phyloP scores from a whole-genome alignment of 768 basidiomycete species.

The Kwoniella europaea region DNA sequence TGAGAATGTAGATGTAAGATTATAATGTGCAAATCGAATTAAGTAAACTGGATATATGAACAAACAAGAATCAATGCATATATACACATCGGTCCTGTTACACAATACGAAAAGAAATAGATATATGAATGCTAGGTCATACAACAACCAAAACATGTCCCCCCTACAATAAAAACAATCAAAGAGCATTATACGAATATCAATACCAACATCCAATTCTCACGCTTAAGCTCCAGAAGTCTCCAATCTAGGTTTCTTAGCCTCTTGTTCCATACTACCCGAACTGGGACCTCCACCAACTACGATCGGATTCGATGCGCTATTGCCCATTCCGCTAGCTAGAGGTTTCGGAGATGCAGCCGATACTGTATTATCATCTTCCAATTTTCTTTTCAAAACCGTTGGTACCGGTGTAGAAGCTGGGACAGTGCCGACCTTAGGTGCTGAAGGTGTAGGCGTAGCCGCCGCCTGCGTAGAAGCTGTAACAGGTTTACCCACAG shows the following conservation, averaged over 20 bases:
- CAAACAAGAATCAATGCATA: neutral
- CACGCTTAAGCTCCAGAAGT: slow-evolving; percentile 15
- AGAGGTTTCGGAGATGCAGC: neutral
- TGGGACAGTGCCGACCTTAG: neutral
- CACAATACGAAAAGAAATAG: neutral
- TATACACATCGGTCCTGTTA: no score
- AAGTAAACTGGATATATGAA: neutral
- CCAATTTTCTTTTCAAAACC: slow-evolving; percentile 19
- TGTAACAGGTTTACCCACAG: neutral
- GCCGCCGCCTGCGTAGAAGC: neutral
- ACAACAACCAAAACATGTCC: slow-evolving; percentile 5
- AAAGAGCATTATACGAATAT: neutral
- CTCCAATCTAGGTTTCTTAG: slow-evolving; percentile 42
- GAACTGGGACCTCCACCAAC: neutral
- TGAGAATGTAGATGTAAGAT: neutral
- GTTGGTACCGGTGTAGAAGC: slow-evolving; percentile 15
- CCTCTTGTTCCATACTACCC: slow-evolving; percentile 26
- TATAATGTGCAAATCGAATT: neutral
- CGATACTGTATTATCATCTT: slow-evolving; percentile 10
- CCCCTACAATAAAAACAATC: neutral
- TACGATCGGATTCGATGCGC: slow-evolving; percentile 2
- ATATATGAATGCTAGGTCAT: slow-evolving; percentile 23
- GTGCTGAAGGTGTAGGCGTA: neutral
- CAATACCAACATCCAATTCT: neutral
- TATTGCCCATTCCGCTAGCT: neutral